Evolutionary conservation across 2,329 filamentous ascomycete genomes (phyloP).

Genomic region (Diaporthe aspalathi): DNA sequence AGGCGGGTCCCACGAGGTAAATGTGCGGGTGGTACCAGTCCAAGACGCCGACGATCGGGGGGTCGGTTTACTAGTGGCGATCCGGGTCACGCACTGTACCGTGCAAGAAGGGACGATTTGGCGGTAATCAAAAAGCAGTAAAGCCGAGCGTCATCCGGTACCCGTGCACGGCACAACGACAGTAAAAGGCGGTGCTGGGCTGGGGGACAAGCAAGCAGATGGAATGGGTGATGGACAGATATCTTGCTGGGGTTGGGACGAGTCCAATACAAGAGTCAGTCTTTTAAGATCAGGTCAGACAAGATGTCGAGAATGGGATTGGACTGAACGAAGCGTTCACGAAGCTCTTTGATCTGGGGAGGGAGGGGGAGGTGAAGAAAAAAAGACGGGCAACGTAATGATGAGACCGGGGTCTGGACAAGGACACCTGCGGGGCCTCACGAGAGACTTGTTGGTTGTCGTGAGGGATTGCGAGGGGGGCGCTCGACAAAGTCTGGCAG

Average conservation of each 20-base stretch:
- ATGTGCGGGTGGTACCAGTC: neutral
- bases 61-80: conserved; percentile 40
- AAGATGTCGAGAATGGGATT: conserved; percentile 10
- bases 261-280: neutral
- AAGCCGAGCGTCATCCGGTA: conserved; percentile 33
- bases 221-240: neutral
- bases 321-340: neutral
- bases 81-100: conserved; percentile 8
- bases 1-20: neutral
- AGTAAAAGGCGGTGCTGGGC: neutral
- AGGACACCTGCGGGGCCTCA: conserved; percentile 22
- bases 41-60: conserved; percentile 20
- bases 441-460: no score
- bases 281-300: neutral
- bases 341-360: conserved; percentile 23
- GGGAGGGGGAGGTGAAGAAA: conserved; percentile 14
- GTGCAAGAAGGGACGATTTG: neutral
- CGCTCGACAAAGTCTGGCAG: conserved; percentile 25
- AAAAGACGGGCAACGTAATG: conserved; percentile 22
- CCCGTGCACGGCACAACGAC: neutral
- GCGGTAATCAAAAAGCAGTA: conserved; percentile 1
- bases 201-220: neutral
- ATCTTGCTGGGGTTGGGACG: neutral
- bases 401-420: conserved; percentile 19
- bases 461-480: no score